Evolutionary conservation across 1,284 basidiomycete genomes (phyloP).

Genomic region (Sporisorium reilianum): DNA sequence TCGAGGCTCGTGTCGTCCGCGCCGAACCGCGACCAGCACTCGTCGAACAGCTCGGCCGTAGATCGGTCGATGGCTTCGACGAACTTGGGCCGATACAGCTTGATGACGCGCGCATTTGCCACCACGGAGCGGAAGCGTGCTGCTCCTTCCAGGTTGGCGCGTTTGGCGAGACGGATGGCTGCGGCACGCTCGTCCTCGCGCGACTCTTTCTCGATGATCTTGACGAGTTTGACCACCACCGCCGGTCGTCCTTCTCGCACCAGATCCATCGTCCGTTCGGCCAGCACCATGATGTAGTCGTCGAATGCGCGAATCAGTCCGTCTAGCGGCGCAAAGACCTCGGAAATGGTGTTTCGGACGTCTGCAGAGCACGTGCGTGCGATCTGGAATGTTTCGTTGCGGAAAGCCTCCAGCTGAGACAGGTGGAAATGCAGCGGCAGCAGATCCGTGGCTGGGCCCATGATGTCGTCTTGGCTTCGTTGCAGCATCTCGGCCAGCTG

Average conservation of each 20-base stretch:
- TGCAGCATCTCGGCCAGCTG: constrained; percentile 82
- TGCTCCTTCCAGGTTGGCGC: constrained; percentile 76
- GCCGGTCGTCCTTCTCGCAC: constrained; percentile 80
- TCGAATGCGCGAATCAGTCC: constrained; percentile 86
- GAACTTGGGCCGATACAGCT: constrained; percentile 94
- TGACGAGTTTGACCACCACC: constrained; percentile 89
- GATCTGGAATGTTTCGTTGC: constrained; percentile 74
- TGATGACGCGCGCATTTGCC: constrained; percentile 82
- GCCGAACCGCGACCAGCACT: constrained; percentile 74
- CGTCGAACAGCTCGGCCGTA: constrained; percentile 80
- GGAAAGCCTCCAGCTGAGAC: constrained; percentile 87
- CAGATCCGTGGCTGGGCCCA: constrained; percentile 87
- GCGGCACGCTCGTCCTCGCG: constrained; percentile 95
- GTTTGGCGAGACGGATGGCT: constrained; percentile 93
- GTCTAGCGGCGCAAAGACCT: constrained; percentile 90
- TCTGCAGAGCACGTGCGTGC: constrained; percentile 75
- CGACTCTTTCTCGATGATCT: constrained; percentile 93
- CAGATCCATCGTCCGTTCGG: constrained; percentile 82
- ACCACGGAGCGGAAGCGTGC: constrained; percentile 61
- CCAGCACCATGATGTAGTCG: constrained; percentile 83
- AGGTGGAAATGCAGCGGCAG: constrained; percentile 91
- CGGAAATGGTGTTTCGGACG: constrained; percentile 77
- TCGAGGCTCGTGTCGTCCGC: constrained; percentile 77
- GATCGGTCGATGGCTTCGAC: constrained; percentile 83
- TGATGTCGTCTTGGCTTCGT: constrained; percentile 77